Conservation (phyloP, 1,284 basidiomycete genomes). For the Inonotus obliquus region DNA sequence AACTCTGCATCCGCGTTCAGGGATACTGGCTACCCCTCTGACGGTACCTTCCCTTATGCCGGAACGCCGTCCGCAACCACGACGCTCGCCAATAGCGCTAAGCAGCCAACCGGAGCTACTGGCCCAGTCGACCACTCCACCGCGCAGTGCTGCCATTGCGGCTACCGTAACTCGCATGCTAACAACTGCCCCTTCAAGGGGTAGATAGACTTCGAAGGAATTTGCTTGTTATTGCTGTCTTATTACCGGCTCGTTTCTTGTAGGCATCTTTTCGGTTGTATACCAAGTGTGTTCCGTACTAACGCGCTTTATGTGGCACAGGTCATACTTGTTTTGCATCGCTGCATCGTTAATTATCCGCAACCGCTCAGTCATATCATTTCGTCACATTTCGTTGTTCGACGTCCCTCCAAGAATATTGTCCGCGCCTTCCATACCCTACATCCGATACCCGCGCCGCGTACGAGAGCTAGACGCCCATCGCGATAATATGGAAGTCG, state of each 20-base stretch:
- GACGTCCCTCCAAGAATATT: background rate
- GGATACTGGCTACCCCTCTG: background rate
- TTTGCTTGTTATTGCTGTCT: background rate
- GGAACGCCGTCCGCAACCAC: background rate
- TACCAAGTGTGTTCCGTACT: background rate
- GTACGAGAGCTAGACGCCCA: background rate
- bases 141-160: conserved; percentile 74
- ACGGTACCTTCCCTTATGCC: background rate
- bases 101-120: background rate
- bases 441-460: conserved; percentile 9
- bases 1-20: background rate
- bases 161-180: conserved; percentile 62
- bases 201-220: conserved; percentile 2
- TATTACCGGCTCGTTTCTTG: conserved; percentile 1
- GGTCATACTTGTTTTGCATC: conserved; percentile 4
- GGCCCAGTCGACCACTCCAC: conserved; percentile 35
- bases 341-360: background rate
- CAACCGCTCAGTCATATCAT: conserved; percentile 1
- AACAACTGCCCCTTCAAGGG: conserved; percentile 61
- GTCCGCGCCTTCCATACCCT: conserved; percentile 4
- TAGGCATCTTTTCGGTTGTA: background rate
- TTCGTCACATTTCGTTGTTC: background rate
- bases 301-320: background rate
- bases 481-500: conserved; percentile 2
- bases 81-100: conserved; percentile 1